phyloP scores from a whole-genome alignment of 2,329 filamentous ascomycete genomes.

The Colletotrichum orchidophilum region DNA sequence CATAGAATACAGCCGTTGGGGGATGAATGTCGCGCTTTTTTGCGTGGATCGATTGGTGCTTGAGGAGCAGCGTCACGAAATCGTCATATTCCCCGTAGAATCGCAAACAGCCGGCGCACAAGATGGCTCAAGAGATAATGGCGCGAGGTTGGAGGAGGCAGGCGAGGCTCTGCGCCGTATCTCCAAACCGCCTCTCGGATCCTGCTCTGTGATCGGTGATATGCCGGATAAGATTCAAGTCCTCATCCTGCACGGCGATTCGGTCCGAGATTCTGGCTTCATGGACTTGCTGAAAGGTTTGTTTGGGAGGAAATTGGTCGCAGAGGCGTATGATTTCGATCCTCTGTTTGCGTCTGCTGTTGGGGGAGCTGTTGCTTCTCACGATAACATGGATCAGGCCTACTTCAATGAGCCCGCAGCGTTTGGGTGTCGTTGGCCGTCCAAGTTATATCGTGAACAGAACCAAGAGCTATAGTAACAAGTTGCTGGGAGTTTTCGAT shows the following conservation, averaged over 20 bases:
- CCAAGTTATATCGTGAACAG: neutral
- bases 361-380: neutral
- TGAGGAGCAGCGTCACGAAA: neutral
- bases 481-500: neutral
- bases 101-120: neutral
- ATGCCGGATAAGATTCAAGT: neutral
- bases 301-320: neutral
- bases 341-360: neutral
- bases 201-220: neutral
- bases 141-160: neutral
- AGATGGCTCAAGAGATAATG: neutral
- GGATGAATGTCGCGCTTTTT: neutral
- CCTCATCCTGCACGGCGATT: slow-evolving; percentile 1
- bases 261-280: neutral
- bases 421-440: neutral
- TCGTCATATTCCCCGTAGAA: neutral
- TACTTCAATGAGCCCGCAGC: neutral
- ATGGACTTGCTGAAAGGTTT: neutral
- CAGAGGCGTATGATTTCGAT: neutral
- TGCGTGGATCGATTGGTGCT: neutral
- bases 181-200: neutral
- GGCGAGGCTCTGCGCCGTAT: neutral
- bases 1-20: slow-evolving; percentile 2
- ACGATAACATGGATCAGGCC: neutral
- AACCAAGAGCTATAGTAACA: neutral